Percentiles rank a stretch among this genome's conserved stretches.
These are phyloP conservation scores for Paramecium pentaurelia DNA, from an alignment of 73 alveolate species.

Conservation along the genomic window DNA sequence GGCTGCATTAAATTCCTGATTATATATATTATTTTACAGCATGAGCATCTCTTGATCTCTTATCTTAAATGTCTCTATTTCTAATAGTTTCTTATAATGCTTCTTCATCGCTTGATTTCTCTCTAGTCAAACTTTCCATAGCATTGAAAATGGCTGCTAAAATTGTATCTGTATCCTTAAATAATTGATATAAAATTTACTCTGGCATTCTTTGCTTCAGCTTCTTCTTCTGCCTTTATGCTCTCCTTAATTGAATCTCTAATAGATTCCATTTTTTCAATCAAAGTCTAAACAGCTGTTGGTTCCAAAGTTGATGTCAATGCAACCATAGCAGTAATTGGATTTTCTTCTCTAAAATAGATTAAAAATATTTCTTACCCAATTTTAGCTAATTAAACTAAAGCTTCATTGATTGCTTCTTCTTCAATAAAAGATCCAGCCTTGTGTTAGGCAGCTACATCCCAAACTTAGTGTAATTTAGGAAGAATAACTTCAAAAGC, in stretches of 20 bases:
- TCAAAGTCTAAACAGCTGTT: slow-evolving; percentile 17
- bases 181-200: not conserved
- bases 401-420: slow-evolving; percentile 24
- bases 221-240: slow-evolving; percentile 20
- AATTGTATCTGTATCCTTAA: not conserved
- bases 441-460: slow-evolving; percentile 26
- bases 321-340: slow-evolving; percentile 41
- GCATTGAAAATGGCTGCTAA: slow-evolving; percentile 37
- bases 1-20: slow-evolving; percentile 39
- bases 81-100: slow-evolving; percentile 26
- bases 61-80: slow-evolving; percentile 41
- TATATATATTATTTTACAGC: not conserved
- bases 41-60: slow-evolving; percentile 47
- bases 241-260: slow-evolving; percentile 40
- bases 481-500: slow-evolving; percentile 40
- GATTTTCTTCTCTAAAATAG: not conserved
- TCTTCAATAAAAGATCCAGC: slow-evolving; percentile 39
- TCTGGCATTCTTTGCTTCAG: slow-evolving; percentile 51
- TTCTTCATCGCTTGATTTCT: slow-evolving; percentile 25
- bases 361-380: not conserved
- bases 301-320: slow-evolving; percentile 28
- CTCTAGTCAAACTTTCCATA: slow-evolving; percentile 26
- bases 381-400: slow-evolving; percentile 30
- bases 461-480: slow-evolving; percentile 22
- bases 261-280: slow-evolving; percentile 38